Conservation (phyloP, 2,329 filamentous ascomycete genomes). For the Talaromyces sp. region DNA sequence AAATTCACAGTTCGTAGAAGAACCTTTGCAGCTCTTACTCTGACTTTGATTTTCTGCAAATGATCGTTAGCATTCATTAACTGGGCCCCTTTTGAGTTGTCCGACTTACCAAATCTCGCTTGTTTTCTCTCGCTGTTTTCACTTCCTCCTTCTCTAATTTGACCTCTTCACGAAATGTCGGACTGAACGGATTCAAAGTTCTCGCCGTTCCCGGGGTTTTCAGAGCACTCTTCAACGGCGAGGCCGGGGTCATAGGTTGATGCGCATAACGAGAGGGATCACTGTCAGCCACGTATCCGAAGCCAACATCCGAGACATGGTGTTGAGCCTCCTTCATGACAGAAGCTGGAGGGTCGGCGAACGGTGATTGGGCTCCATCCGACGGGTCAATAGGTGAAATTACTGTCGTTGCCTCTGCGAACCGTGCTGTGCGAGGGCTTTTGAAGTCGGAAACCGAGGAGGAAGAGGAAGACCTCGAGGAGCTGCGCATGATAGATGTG, state of each 20-base stretch:
- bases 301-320: constrained; percentile 76
- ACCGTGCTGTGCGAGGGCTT: constrained; percentile 57
- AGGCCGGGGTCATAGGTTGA: constrained; percentile 63
- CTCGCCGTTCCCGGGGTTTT: constrained; percentile 79
- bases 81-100: neutral
- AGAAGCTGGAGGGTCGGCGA: constrained; percentile 46
- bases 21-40: constrained; percentile 89
- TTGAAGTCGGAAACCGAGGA: constrained; percentile 38
- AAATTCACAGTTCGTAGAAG: constrained; percentile 95
- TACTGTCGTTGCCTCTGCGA: constrained; percentile 63
- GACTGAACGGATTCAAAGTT: constrained; percentile 76
- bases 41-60: constrained; percentile 78
- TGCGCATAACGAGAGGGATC: constrained; percentile 47
- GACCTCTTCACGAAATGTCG: constrained; percentile 86
- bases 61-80: neutral
- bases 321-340: constrained; percentile 49
- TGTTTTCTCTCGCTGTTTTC: constrained; percentile 79
- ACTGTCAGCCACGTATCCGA: constrained; percentile 75
- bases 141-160: constrained; percentile 79
- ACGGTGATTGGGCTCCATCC: constrained; percentile 42
- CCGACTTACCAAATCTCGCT: constrained; percentile 73
- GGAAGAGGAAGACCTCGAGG: constrained; percentile 31
- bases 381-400: constrained; percentile 57
- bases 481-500: constrained; percentile 23
- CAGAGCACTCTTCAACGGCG: constrained; percentile 85